Evolutionary conservation across 176 grass and related monocot genomes (phyloP).

Genomic region (Leersia perrieri): DNA sequence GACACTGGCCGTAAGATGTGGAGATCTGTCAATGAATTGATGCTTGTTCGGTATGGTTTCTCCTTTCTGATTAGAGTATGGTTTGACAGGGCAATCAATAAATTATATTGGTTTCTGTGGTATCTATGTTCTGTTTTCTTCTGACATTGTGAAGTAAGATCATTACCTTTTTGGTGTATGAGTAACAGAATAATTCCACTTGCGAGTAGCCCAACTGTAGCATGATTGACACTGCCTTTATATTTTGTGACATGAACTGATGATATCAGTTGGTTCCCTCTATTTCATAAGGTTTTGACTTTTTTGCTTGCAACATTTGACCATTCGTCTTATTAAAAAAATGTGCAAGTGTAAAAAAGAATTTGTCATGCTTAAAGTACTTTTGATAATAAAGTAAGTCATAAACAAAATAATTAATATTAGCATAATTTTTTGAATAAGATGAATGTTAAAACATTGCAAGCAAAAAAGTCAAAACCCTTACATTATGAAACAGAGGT

Average conservation of each 20-base stretch:
- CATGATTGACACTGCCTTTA: background rate
- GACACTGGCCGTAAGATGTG: constrained; percentile 83
- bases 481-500: too few species aligned
- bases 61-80: background rate
- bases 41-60: constrained; percentile 74
- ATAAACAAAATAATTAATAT: too few species aligned
- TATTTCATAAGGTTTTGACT: too few species aligned
- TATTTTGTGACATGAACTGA: background rate
- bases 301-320: too few species aligned
- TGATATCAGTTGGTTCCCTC: background rate
- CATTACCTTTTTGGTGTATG: constrained; percentile 6
- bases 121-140: background rate
- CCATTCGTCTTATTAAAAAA: too few species aligned
- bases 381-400: too few species aligned
- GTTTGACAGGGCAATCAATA: constrained; percentile 14
- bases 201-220: background rate
- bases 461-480: too few species aligned
- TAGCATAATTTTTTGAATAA: too few species aligned
- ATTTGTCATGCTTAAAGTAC: too few species aligned
- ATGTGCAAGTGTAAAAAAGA: too few species aligned
- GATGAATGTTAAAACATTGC: too few species aligned
- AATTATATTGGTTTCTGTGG: background rate
- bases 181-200: background rate
- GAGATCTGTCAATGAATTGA: constrained; percentile 92
- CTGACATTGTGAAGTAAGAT: background rate